Percentiles rank a stretch among this genome's conserved stretches.
These are phyloP conservation scores for Botrytis aclada DNA, from an alignment of 2,329 filamentous ascomycete genomes.

Conservation along the genomic window DNA sequence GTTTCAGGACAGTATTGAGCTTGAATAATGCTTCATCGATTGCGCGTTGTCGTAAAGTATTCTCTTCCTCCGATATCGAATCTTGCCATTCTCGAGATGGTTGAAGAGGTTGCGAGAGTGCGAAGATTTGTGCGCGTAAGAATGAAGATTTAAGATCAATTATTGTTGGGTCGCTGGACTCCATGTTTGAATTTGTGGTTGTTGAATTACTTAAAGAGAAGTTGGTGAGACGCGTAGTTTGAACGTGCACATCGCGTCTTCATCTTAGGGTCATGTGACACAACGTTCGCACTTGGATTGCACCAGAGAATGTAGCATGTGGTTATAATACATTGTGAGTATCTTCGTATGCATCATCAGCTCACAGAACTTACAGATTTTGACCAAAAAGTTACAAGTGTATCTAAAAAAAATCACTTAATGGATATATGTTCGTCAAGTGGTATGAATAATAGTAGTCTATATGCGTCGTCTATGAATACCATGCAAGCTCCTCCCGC, in stretches of 20 bases:
- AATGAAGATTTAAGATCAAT: conserved; percentile 62
- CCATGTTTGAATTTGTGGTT: neutral
- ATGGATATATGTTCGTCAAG: neutral
- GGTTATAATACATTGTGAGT: neutral
- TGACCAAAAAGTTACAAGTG: neutral
- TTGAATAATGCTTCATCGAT: conserved; percentile 56
- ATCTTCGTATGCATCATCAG: neutral
- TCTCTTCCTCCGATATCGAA: conserved; percentile 44
- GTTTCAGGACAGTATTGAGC: conserved; percentile 60
- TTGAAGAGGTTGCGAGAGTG: conserved; percentile 39
- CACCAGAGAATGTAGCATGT: neutral
- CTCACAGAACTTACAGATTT: neutral
- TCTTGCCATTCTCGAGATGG: conserved; percentile 45
- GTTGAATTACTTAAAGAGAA: neutral
- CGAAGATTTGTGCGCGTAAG: conserved; percentile 30
- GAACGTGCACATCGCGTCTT: neutral
- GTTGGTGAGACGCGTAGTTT: neutral
- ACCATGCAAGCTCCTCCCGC: neutral
- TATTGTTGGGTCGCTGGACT: conserved; percentile 46
- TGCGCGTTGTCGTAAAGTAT: conserved; percentile 42
- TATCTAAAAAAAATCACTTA: neutral
- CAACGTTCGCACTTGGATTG: neutral
- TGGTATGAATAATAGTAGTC: neutral
- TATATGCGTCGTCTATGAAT: neutral
- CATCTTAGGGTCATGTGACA: neutral